Percentiles rank a stretch among this genome's conserved stretches.
phyloP scores from a whole-genome alignment of 106 monocot species.

The Ottelia alismoides region DNA sequence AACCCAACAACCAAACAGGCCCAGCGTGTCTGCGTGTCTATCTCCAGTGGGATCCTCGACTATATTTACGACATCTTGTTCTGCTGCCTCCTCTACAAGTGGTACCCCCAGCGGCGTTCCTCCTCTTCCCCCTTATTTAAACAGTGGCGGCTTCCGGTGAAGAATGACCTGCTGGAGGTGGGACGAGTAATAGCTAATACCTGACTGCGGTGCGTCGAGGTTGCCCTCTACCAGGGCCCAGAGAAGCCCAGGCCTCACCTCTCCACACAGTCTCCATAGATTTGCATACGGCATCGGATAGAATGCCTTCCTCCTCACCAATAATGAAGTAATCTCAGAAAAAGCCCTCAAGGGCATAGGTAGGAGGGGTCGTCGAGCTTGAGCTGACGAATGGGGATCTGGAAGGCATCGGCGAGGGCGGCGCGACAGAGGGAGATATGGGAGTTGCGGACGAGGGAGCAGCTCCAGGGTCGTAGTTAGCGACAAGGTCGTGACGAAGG shows the following conservation, averaged over 20 bases:
- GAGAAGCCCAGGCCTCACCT: constrained; percentile 48
- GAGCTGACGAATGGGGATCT: constrained; percentile 14
- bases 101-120: constrained; percentile 5
- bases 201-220: constrained; percentile 35
- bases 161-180: constrained; percentile 67
- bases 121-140: constrained; percentile 21
- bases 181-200: constrained; percentile 65
- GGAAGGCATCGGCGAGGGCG: constrained; percentile 40
- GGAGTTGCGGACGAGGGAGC: constrained; percentile 31
- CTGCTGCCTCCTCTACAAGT: constrained; percentile 17
- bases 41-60: not conserved
- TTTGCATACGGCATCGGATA: constrained; percentile 37
- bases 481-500: constrained; percentile 30
- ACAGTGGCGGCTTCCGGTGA: constrained; percentile 36
- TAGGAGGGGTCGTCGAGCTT: constrained; percentile 10
- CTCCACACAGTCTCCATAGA: constrained; percentile 48
- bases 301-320: constrained; percentile 47
- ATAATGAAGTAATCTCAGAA: constrained; percentile 47
- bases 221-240: constrained; percentile 81
- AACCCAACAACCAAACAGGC: too few species aligned
- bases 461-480: constrained; percentile 38
- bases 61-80: constrained; percentile 11
- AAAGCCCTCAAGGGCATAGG: constrained; percentile 26
- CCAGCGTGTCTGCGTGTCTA: not conserved
- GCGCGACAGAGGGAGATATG: constrained; percentile 22